phyloP scores from a whole-genome alignment of 2,329 filamentous ascomycete species.

The Colletotrichum abscissum region DNA sequence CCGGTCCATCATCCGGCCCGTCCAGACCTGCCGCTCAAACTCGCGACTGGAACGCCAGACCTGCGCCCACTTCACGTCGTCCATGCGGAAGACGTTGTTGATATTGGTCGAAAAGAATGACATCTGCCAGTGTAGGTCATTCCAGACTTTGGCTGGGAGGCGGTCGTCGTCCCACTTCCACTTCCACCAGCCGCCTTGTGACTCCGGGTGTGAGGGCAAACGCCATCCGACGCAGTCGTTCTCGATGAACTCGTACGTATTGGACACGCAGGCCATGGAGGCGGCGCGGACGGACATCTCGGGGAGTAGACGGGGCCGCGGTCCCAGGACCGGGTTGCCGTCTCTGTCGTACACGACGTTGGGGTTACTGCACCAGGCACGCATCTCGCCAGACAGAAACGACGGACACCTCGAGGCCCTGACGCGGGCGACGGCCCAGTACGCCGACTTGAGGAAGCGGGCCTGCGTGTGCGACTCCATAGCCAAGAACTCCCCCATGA shows the following conservation, averaged over 20 bases:
- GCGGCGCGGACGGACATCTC: constrained; percentile 21
- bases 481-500: background rate
- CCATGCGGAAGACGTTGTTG: constrained; percentile 10
- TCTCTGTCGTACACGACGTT: background rate
- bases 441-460: constrained; percentile 14
- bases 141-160: background rate
- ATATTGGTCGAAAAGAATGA: background rate
- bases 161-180: constrained; percentile 1
- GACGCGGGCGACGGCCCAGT: constrained; percentile 20
- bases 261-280: background rate
- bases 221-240: background rate
- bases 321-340: background rate
- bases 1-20: background rate
- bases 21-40: constrained; percentile 10
- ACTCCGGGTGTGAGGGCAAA: background rate
- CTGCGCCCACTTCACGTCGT: background rate
- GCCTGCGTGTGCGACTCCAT: background rate
- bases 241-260: background rate
- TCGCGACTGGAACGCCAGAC: constrained; percentile 17
- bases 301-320: constrained; percentile 7
- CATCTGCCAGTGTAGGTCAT: background rate
- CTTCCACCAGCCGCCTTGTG: background rate
- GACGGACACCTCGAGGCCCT: constrained; percentile 12
- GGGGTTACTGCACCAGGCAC: constrained; percentile 24
- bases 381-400: constrained; percentile 23